A percentile compares a stretch with the other conserved stretches of the same genome.
phyloP scores from a whole-genome alignment of 495 filamentous ascomycete species.

The Thozetella sp. region DNA sequence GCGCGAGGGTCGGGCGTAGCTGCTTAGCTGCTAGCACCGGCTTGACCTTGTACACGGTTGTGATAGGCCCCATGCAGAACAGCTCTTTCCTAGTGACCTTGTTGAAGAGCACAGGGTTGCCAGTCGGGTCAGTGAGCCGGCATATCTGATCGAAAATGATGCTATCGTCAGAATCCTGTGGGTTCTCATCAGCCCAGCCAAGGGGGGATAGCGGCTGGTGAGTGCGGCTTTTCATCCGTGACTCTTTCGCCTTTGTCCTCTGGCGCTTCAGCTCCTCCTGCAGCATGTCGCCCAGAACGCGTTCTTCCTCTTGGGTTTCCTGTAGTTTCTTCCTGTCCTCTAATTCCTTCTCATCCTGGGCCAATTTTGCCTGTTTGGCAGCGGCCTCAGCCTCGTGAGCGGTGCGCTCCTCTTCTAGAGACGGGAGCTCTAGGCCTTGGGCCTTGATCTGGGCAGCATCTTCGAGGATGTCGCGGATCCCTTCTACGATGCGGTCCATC shows the following conservation, averaged over 20 bases:
- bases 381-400: constrained; percentile 59
- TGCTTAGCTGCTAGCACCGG: constrained; percentile 57
- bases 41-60: constrained; percentile 68
- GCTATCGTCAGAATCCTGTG: constrained; percentile 23
- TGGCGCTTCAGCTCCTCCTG: constrained; percentile 74
- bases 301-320: constrained; percentile 73
- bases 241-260: constrained; percentile 58
- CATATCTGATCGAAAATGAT: constrained; percentile 74
- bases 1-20: constrained; percentile 60
- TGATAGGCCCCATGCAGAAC: constrained; percentile 57
- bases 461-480: constrained; percentile 85
- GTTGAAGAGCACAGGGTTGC: constrained; percentile 60
- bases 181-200: constrained; percentile 24
- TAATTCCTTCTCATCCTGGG: constrained; percentile 47
- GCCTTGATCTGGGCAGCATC: constrained; percentile 77
- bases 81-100: constrained; percentile 63
- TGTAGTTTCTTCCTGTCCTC: constrained; percentile 52
- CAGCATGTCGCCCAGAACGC: constrained; percentile 71
- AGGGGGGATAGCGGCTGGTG: constrained; percentile 22
- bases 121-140: constrained; percentile 57
- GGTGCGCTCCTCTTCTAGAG: constrained; percentile 86
- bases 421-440: constrained; percentile 73
- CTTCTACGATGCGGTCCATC: constrained; percentile 84
- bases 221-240: constrained; percentile 42
- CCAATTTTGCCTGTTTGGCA: constrained; percentile 47